Percentiles rank a stretch among this genome's conserved stretches.
phyloP scores from a whole-genome alignment of 164 flowering plant species.

The Chimonanthus salicifolius region DNA sequence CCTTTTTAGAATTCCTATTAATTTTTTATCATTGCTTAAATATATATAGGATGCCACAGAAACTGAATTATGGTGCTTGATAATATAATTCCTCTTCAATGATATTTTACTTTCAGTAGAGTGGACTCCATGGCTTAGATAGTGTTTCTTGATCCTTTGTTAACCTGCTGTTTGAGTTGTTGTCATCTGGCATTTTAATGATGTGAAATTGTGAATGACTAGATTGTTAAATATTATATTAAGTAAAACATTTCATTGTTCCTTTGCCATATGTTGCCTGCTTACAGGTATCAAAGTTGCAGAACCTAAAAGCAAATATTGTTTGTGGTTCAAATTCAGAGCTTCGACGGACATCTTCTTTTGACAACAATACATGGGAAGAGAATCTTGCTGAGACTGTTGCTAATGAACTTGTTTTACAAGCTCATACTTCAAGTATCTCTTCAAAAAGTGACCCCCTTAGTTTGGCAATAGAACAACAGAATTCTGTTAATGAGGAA shows the following conservation, averaged over 20 bases:
- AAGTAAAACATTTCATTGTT: neutral
- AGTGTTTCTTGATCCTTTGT: neutral
- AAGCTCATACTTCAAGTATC: constrained; percentile 23
- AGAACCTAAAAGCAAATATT: constrained; percentile 45
- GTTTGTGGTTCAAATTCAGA: constrained; percentile 51
- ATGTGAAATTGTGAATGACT: neutral
- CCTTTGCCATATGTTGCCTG: neutral
- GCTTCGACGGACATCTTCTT: constrained; percentile 89
- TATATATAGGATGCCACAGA: too few relatives aligned
- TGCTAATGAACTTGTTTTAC: constrained; percentile 75
- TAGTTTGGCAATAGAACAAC: constrained; percentile 48
- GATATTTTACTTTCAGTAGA: neutral
- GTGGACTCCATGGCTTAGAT: neutral
- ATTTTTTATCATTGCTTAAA: too few relatives aligned
- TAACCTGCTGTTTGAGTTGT: neutral
- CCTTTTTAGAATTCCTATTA: too few relatives aligned
- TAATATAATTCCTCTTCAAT: too few relatives aligned
- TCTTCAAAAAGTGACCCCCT: constrained; percentile 43
- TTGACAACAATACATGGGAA: constrained; percentile 85
- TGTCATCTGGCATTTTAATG: neutral
- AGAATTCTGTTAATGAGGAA: constrained; percentile 39
- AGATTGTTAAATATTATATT: neutral
- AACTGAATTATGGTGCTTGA: too few relatives aligned
- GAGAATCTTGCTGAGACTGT: constrained; percentile 93
- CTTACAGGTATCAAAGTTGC: constrained; percentile 65